Percentiles rank a stretch among this genome's conserved stretches.
Evolutionary conservation across 2,329 filamentous ascomycete species (phyloP).

Genomic region (Lachnellula cervina): DNA sequence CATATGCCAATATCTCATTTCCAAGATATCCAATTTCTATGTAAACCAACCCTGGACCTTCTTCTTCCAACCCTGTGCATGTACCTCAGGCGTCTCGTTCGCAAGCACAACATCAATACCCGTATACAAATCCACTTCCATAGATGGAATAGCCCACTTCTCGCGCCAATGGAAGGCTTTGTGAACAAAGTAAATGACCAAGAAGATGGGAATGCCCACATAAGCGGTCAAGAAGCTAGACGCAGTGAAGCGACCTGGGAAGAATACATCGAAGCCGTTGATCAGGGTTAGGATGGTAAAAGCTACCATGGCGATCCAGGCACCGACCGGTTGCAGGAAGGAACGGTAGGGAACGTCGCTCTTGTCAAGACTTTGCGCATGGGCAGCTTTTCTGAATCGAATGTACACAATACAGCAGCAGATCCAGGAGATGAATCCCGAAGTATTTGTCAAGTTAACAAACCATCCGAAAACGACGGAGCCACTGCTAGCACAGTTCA

Average conservation of each 20-base stretch:
- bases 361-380: constrained; percentile 38
- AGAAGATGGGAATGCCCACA: constrained; percentile 60
- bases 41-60: constrained; percentile 19
- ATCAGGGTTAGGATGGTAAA: constrained; percentile 51
- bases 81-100: constrained; percentile 18
- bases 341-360: constrained; percentile 47
- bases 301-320: constrained; percentile 46
- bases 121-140: constrained; percentile 49
- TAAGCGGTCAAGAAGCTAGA: constrained; percentile 58
- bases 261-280: constrained; percentile 63
- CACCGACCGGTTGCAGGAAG: constrained; percentile 52
- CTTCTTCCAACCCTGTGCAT: constrained; percentile 13
- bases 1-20: too few species aligned
- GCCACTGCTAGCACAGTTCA: constrained; percentile 41
- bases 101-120: constrained; percentile 38
- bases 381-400: constrained; percentile 50
- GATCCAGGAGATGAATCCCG: constrained; percentile 47
- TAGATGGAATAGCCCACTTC: constrained; percentile 45
- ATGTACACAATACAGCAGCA: constrained; percentile 51
- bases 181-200: constrained; percentile 50
- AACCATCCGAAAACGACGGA: constrained; percentile 51
- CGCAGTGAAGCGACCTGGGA: constrained; percentile 50
- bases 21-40: background rate
- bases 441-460: constrained; percentile 49
- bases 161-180: constrained; percentile 41